Evolutionary conservation across 2,329 filamentous ascomycete genomes (phyloP), one percentile per base, ranked within the genome.

Genomic region (Juglanconis sp.): DNA sequence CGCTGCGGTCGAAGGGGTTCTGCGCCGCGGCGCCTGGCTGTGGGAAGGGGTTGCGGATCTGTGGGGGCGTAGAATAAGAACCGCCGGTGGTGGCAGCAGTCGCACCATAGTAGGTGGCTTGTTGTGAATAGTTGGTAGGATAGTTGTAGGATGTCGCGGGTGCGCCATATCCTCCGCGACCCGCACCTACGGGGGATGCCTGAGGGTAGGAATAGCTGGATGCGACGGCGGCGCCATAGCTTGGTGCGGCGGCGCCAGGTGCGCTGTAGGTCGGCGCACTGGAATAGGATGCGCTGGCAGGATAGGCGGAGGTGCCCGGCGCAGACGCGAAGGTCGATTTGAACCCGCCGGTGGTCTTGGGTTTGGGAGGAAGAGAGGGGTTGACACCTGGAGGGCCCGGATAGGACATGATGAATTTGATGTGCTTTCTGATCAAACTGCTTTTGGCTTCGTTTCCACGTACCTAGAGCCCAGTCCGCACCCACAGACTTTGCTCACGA

Each of bases 41-140:
- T 10, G 87, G 87, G 71, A 96, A 96, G 0, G 93, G 91, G 71
- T 96, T 96, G 62, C 85, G 82, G 65, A 93, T 93, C 66, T 89
- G 86, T 10, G 89, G 89, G 10, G 86, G 76, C 17, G 82, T 76
- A 53, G 77, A 75, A 66, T 83, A 82, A 32, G 78, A 75, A 51
- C 61, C 56, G 32, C 36, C 24, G 42, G 55, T 24, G 35, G 55
- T 38, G 42, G 57, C 54, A 66, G 77, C 63, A 53, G 73, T 63
- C 67, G 77, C 65, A 55, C 78, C 74, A 64, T 81, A 78, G 69
- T 79, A 79, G 30, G 50, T 50, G 40, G 62, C n/a, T 64, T 74
- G 72, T 64, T 75, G 69, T 64, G 77, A 72, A 62, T 63, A 76
- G 67, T 64, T 69, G 31, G 66, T 64, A 17, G 61, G 55, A 34